Evolutionary conservation across 148 eudicot species (phyloP), one percentile per base, ranked within the genome.

Genomic region (Silene uniflora): DNA sequence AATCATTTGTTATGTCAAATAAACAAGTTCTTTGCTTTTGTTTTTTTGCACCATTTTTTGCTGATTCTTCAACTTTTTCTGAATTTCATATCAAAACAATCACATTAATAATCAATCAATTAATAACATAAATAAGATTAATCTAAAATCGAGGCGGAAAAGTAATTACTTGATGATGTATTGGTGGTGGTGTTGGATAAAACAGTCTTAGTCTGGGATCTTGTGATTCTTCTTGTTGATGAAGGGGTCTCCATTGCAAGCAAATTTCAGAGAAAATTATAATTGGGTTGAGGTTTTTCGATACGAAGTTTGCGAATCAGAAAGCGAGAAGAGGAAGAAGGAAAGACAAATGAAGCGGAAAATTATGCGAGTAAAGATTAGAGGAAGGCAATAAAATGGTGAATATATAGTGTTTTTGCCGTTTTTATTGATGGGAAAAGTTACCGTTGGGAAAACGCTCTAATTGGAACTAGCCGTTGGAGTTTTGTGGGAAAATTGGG

Each of bases 1-100:
- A 95, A 82, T 92, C 97, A 52, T 95, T 95, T 13, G 96, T 90
- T 73, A 92, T 95, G 55, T 95, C 99, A 16, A 88, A 78, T 5
- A 95, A 75, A 1, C 83, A 90, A 2, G 44, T 80, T 81, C 77
- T 84, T 23, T 77, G 77, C 24, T 80, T 80, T 63, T 79, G 19
- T 70, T 88, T 75, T 74, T 87, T 85, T 6, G 87, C 61, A 3
- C 61, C 9, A 32, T 58, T 69, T 74, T 80, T 87, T 42, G 86
- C 93, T n/a, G 89, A 73, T 23, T 86, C 95, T 65, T 87, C 90
- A 29, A 68, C 61, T 71, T 82, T 87, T 69, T 75, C 97, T 93
- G 87, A 18, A 80, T 74, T 61, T 7, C 16, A n/a, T 16, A 39
- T 32, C 1, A 14, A 62, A 74, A 39, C 44, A 39, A 39, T 39